Evolutionary conservation across 2,329 filamentous ascomycete genomes (phyloP), one percentile per base, ranked within the genome.

Genomic region (Aspergillus calidoustus): DNA sequence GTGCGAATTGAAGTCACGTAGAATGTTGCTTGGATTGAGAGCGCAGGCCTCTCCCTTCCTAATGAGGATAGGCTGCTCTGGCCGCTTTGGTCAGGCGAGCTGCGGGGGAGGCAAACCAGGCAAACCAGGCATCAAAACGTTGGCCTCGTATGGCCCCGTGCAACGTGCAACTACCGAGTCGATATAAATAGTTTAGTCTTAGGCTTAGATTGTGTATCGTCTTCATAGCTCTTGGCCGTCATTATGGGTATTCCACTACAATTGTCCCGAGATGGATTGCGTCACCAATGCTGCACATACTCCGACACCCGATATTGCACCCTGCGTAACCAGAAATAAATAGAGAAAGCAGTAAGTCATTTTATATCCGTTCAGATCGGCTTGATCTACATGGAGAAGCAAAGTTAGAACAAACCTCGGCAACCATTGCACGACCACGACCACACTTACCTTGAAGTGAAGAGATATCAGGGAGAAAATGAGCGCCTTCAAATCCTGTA

Each of bases 391-490:
- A 52, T 48, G 38, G 30, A 31, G 47, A 64, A 54, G 34, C 53
- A 30, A 19, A 55, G 25, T 38, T n/a, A 54, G 31, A 51, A 4
- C 13, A 9, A 56, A 28, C 11, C 34, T 41, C 34, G 19, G 51
- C 63, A 23, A 63, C 49, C 38, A 54, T 19, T 56, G 56, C 49
- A 46, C 34, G 11, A 54, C 17, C 13, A 6, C n/a, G 46, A 44
- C 43, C 15, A 15, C 22, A 19, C 43, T 47, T 75, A 88, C 87
- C 89, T 99, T 99, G 84, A 99, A 99, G 81, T 99, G 95, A 66
- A 99, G 84, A 2, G 92, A 92, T 71, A 98, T 99, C 67, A 99
- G 80, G 57, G 94, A 97, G 78, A 99, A 99, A 3, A 99, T 92
- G 43, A 99, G 83, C 0, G 95, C 95, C 81, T 98, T 99, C 28